Conservation (phyloP, 1,139 yeast species). For the Tardiomyces depauwii region DNA sequence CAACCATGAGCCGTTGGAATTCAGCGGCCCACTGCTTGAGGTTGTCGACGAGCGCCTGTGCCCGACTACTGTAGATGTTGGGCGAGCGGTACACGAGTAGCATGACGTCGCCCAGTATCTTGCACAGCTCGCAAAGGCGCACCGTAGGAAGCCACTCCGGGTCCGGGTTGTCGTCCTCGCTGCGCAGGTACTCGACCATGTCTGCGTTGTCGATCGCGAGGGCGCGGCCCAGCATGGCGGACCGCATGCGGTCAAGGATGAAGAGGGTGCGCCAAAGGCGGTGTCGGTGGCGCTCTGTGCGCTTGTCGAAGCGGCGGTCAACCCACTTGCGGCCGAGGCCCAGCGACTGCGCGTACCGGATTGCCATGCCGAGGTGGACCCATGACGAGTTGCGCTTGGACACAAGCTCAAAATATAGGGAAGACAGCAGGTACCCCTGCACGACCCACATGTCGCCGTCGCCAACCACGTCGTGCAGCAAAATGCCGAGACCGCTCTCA, state of each 20-base stretch:
- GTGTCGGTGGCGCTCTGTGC: slow-evolving; percentile 23
- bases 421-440: slow-evolving; percentile 30
- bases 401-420: slow-evolving; percentile 30
- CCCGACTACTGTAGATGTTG: slow-evolving; percentile 26
- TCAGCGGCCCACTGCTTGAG: slow-evolving; percentile 31
- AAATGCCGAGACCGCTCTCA: slow-evolving; percentile 26
- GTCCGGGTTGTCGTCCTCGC: slow-evolving; percentile 16
- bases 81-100: slow-evolving; percentile 29
- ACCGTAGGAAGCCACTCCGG: slow-evolving; percentile 10
- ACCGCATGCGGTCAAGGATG: slow-evolving; percentile 31
- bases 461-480: slow-evolving; percentile 23
- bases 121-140: slow-evolving; percentile 8
- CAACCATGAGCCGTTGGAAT: slow-evolving; percentile 11
- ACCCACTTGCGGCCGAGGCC: slow-evolving; percentile 24
- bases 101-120: slow-evolving; percentile 26
- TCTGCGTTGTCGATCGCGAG: slow-evolving; percentile 31
- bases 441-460: slow-evolving; percentile 36
- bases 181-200: slow-evolving; percentile 30
- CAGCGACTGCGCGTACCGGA: slow-evolving; percentile 23
- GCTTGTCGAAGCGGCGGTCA: slow-evolving; percentile 20
- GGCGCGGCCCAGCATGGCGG: slow-evolving; percentile 34
- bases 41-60: slow-evolving; percentile 32
- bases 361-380: slow-evolving; percentile 27
- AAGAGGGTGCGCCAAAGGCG: slow-evolving; percentile 32
- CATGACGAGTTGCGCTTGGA: slow-evolving; percentile 35